Conservation (phyloP, 306 rosid species). For the Lotus japonicus region DNA sequence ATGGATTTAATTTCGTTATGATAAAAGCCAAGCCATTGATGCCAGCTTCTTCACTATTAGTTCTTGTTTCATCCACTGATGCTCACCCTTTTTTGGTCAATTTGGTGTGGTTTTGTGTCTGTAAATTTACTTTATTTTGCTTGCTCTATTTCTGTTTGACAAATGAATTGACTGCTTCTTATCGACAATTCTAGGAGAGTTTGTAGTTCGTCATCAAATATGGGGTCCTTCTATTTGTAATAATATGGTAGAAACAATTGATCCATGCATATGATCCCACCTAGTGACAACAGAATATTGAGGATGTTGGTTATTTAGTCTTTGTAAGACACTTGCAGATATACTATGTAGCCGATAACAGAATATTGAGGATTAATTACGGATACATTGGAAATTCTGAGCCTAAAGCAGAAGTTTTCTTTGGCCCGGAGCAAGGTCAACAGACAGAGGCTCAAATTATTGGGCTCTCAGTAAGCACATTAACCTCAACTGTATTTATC, state of each 20-base stretch:
- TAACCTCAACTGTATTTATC: constrained; percentile 42
- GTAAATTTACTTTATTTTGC: not conserved
- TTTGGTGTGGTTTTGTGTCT: not conserved
- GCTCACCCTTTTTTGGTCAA: not conserved
- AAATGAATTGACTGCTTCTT: not conserved
- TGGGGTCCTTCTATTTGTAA: not conserved
- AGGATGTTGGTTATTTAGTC: not conserved
- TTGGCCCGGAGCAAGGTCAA: constrained; percentile 38
- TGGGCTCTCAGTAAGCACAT: constrained; percentile 67
- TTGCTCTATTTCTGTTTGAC: not conserved
- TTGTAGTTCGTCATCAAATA: not conserved
- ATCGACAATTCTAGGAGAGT: not conserved
- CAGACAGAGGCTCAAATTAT: constrained; percentile 39
- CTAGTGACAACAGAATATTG: not conserved
- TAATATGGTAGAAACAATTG: not conserved
- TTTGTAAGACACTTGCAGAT: constrained; percentile 36
- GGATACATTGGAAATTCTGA: constrained; percentile 28
- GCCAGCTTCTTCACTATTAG: not conserved
- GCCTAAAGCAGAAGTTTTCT: constrained; percentile 40
- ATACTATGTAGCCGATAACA: constrained; percentile 65
- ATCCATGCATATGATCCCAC: not conserved
- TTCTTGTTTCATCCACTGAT: not conserved
- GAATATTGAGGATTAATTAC: constrained; percentile 51
- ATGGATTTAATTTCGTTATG: not conserved
- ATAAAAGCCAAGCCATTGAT: not conserved